Base-by-base conservation (phyloP, 179 eudicot species). In the Kewa caespitosa region DNA sequence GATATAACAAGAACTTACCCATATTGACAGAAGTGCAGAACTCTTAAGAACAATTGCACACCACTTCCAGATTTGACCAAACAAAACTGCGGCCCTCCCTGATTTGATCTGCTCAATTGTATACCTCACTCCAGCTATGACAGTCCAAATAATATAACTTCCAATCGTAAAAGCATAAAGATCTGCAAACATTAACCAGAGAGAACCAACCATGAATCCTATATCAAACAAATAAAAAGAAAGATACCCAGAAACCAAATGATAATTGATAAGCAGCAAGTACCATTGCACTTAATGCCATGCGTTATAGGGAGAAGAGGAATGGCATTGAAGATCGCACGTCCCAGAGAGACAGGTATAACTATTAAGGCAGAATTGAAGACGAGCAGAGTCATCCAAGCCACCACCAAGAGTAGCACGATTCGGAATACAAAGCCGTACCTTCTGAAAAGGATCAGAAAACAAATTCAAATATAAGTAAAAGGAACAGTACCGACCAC, bases 231-330 rank as follows among this genome's bases (percentile, higher is more conserved):
- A 3, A 33, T 18, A 1, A 15, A 8, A 52, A 25, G 13, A 34
- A 42, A 42, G 74, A 75, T 38, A 50, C 66, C 5, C 38, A 59
- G 22, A 52, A 27, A 52, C 9, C 25, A 68, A 27, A 75, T 60
- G 42, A 52, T 61, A 77, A 52, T 72, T 33, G 79, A 67, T 61
- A 32, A 76, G 59, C 25, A 64, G 54, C n/a, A 41, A 57, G n/a
- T 85, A 93, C 99, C 98, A 52, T 93, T 95, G 89, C 99, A 93
- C 87, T 90, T 95, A 72, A 91, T 90, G 87, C 98, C 98, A 81
- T 95, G 98, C 32, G 95, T 91, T 55, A 89, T 87, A 54, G 99
- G 99, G 74, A 95, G 90, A 74, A 86, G 86, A 52, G 98, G 99
- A 32, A 95, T 84, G 60, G 90, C 78, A 84, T 91, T 87, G 83